phyloP scores from a whole-genome alignment of 176 grass and related monocot species.

The Oryza brachyantha region DNA sequence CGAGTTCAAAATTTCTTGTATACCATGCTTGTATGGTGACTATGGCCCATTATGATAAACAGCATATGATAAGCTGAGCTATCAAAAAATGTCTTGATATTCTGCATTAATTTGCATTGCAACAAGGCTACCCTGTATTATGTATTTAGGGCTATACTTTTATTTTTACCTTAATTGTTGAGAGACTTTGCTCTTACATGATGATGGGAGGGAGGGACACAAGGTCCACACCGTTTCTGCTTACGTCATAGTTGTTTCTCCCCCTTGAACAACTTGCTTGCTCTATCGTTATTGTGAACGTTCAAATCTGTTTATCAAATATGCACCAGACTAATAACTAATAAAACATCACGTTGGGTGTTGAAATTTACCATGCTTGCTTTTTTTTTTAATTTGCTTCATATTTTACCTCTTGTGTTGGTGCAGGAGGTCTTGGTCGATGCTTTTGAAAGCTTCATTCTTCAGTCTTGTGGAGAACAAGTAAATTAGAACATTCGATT shows the following conservation, averaged over 20 bases:
- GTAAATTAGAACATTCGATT: constrained; percentile 32
- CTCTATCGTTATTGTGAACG: background rate
- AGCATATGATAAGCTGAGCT: background rate
- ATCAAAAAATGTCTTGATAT: background rate
- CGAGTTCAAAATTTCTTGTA: background rate
- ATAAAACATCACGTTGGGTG: background rate
- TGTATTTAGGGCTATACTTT: background rate
- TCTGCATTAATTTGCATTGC: background rate
- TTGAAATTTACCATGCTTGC: no score
- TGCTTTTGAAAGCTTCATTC: constrained; percentile 80
- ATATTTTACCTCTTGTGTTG: constrained; percentile 3
- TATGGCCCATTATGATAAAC: background rate
- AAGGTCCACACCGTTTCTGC: background rate
- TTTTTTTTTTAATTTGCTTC: constrained; percentile 5
- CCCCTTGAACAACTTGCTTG: no score
- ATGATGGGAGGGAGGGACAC: background rate
- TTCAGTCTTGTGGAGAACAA: constrained; percentile 75
- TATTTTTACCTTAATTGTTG: background rate
- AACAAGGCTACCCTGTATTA: background rate
- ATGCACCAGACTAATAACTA: background rate
- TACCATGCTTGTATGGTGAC: background rate
- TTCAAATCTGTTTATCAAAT: background rate
- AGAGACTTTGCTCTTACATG: background rate
- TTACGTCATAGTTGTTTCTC: background rate
- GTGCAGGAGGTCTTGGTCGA: constrained; percentile 70